Base-by-base conservation (phyloP, 2,329 filamentous ascomycete species). In the Trichoderma polysporum region DNA sequence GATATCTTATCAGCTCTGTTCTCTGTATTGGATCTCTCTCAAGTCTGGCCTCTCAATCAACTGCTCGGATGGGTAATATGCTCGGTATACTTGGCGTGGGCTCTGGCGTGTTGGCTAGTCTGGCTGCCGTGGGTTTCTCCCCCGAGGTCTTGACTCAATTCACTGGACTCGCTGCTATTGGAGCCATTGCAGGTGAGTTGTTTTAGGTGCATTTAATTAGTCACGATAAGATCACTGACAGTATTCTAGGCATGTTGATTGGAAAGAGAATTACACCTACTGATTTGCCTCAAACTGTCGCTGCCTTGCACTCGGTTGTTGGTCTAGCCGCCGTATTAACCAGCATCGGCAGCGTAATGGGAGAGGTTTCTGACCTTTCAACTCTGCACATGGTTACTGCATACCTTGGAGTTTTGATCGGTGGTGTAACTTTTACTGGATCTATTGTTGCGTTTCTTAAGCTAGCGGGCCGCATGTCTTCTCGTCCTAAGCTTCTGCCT, bases 401-500 rank as follows among this genome's bases (percentile, higher is more conserved):
- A 0, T 97, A 97, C 73, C 81, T 96, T 0, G 93, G 93, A 59
- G 93, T 97, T 7, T 81, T 97, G 0, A 96, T 97, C 62, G 92
- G 86, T 70, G 93, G 93, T 65, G 89, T 97, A 37, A 97, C 93
- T 0, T 97, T 97, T 74, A 97, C 93, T 0, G 93, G 93, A 2
- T 95, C 92, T 2, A 90, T 97, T 59, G 91, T 97, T 0, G 93
- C 93, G 0, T 97, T 96, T 79, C 78, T 96, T 74, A 97, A 97
- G 77, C 87, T 97, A 1, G 89, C 91, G 0, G 93, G 92, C 2
- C 88, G 84, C 69, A 93, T 97, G 88, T 90, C 90, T 0, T 96
- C 92, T 0, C 88, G 86, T 61, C 92, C 93, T 0, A 85, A 89
- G 8, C 83, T 87, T 5, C 82, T 97, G 0, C 91, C 89, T 5